phyloP scores from a whole-genome alignment of 2,329 filamentous ascomycete genomes.

The Polychaeton citri region DNA sequence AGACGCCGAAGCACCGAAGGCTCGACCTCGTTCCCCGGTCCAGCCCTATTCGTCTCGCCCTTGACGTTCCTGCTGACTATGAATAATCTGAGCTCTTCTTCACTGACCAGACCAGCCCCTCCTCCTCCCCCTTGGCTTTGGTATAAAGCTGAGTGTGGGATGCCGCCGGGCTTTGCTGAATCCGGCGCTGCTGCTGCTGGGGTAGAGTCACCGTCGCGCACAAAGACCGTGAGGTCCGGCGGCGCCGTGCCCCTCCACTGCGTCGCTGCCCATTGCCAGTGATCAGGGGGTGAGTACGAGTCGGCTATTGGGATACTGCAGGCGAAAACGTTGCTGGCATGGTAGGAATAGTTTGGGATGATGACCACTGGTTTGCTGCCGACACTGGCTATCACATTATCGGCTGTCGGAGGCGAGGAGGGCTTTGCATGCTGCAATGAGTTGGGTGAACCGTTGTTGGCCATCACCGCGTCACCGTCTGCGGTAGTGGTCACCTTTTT shows the following conservation, averaged over 20 bases:
- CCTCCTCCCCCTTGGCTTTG: neutral
- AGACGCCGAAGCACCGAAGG: slow-evolving; percentile 52
- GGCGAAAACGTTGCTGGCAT: slow-evolving; percentile 62
- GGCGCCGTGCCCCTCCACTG: slow-evolving; percentile 80
- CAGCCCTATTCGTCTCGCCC: slow-evolving; percentile 10
- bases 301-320: slow-evolving; percentile 62
- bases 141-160: neutral
- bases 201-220: slow-evolving; percentile 25
- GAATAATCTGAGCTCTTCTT: slow-evolving; percentile 11
- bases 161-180: neutral
- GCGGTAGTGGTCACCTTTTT: neutral
- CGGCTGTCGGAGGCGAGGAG: slow-evolving; percentile 3
- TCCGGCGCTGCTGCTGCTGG: neutral
- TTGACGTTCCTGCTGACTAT: slow-evolving; percentile 25
- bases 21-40: slow-evolving; percentile 19
- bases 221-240: slow-evolving; percentile 65
- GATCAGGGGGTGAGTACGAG: slow-evolving; percentile 67
- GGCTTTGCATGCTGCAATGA: neutral
- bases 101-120: neutral
- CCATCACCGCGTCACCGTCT: neutral
- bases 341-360: slow-evolving; percentile 67
- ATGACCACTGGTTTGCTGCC: slow-evolving; percentile 43
- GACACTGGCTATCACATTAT: neutral
- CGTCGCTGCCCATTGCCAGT: slow-evolving; percentile 96
- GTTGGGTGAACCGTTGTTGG: neutral